phyloP scores from a whole-genome alignment of 371 early-diverging fungal genomes.

The Actinomortierella ambigua region DNA sequence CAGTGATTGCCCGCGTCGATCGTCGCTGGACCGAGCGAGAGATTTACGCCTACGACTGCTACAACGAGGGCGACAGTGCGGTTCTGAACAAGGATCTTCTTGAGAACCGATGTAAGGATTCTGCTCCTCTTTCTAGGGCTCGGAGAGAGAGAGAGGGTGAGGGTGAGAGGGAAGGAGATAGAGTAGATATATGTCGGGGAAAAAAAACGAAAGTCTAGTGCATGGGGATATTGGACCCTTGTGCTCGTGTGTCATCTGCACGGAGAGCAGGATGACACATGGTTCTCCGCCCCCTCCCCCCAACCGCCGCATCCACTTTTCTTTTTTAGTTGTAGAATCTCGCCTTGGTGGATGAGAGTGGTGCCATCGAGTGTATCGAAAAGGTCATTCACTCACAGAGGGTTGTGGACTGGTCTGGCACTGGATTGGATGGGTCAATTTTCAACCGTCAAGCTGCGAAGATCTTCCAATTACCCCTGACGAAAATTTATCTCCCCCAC shows the following conservation, averaged over 20 bases:
- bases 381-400: too few relatives aligned
- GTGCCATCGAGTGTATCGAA: too few relatives aligned
- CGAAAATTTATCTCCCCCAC: not conserved
- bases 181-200: not conserved
- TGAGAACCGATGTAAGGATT: constrained; percentile 26
- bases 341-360: too few relatives aligned
- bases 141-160: not conserved
- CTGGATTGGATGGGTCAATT: too few relatives aligned
- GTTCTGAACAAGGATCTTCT: constrained; percentile 34
- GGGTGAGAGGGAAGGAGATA: not conserved
- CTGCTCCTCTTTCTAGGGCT: too few relatives aligned
- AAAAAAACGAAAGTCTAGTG: not conserved
- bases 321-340: too few relatives aligned
- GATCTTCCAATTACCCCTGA: not conserved
- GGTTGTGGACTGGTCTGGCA: not conserved
- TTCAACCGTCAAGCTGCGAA: too few relatives aligned
- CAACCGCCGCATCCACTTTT: too few relatives aligned
- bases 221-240: too few relatives aligned
- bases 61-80: constrained; percentile 41
- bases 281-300: too few relatives aligned
- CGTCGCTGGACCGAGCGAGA: constrained; percentile 23
- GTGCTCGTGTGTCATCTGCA: not conserved
- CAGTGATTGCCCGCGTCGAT: constrained; percentile 27
- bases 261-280: not conserved
- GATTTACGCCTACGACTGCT: constrained; percentile 41